phyloP scores from a whole-genome alignment of 208 protist species.

The Trypanosoma vivax region DNA sequence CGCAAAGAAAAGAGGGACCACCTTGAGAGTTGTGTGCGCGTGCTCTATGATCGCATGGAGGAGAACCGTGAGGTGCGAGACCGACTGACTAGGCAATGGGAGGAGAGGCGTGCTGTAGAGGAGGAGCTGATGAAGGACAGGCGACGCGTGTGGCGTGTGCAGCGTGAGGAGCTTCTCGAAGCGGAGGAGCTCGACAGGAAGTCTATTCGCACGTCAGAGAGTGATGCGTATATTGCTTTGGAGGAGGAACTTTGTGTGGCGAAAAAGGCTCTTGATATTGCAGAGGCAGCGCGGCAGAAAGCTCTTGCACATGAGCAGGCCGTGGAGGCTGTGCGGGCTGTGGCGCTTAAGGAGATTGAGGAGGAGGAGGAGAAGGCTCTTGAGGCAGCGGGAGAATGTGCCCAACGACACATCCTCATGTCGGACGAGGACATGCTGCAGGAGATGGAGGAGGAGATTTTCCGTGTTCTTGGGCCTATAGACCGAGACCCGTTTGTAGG shows the following conservation, averaged over 20 bases:
- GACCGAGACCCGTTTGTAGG: background rate
- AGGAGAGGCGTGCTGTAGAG: slow-evolving; percentile 46
- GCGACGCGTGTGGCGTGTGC: slow-evolving; percentile 33
- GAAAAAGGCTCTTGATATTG: slow-evolving; percentile 5
- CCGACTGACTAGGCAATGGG: slow-evolving; percentile 60
- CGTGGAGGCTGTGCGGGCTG: slow-evolving; percentile 19
- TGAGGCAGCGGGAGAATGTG: background rate
- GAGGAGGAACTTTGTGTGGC: slow-evolving; percentile 25
- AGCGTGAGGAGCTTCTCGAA: slow-evolving; percentile 20
- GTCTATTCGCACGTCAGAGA: slow-evolving; percentile 28
- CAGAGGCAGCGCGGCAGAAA: slow-evolving; percentile 28
- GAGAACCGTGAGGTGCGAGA: slow-evolving; percentile 61
- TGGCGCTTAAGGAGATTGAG: slow-evolving; percentile 26
- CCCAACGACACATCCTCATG: slow-evolving; percentile 24
- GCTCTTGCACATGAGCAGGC: slow-evolving; percentile 40
- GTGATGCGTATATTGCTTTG: slow-evolving; percentile 24
- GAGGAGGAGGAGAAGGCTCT: slow-evolving; percentile 4
- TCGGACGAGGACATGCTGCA: slow-evolving; percentile 64
- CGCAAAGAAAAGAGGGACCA: slow-evolving; percentile 77
- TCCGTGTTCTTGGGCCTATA: slow-evolving; percentile 35
- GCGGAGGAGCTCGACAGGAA: slow-evolving; percentile 26
- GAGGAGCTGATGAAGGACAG: slow-evolving; percentile 37
- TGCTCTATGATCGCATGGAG: slow-evolving; percentile 71
- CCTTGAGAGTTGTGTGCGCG: slow-evolving; percentile 64
- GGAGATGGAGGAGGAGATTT: slow-evolving; percentile 77